Evolutionary conservation across 495 filamentous ascomycete species (phyloP), one percentile per base, ranked within the genome.

Genomic region (Penicillium soppii): DNA sequence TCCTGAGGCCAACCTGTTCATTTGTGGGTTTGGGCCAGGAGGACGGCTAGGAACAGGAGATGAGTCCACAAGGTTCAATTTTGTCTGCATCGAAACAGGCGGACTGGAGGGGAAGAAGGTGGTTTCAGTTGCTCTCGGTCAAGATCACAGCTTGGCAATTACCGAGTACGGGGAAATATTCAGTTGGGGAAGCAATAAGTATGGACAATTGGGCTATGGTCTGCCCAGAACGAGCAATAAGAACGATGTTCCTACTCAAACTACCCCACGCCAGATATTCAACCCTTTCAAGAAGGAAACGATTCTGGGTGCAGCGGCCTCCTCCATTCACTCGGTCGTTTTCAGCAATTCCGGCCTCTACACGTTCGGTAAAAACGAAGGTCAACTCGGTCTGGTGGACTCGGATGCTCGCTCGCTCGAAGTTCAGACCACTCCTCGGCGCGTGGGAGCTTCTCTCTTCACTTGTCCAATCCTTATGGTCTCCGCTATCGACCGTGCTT

Each of bases 351-450:
- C 83, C 2, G 90, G 91, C 19, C 73, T 98, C 5, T 98, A 88
- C 63, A 95, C 90, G 4, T 98, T 95, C 76, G 94, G 94, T 16
- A 96, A 94, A 67, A 98, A 97, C 56, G 83, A 95, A 56, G 94
- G 94, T 19, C 94, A 98, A 58, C 80, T 98, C 39, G 95, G 94
- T 4, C 74, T 98, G 36, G 87, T 97, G 61, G 95, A 96, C 63
- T 92, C 94, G 10, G 92, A 97, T 68, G 91, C 95, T 32, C 84
- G 90, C 16, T 95, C 91, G 0, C 82, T 96, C 13, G 88, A 92
- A 50, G 72, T 82, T 15, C 94, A 98, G 65, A 77, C 77, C 10
- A 87, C 80, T 1, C 95, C 94, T 10, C 81, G 92, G 33, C 91
- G 87, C 53, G 92, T 97, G 23, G 89, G 90, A 1, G 90, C 89